Evolutionary conservation across 805 yeast species (phyloP), one percentile per base, ranked within the genome.

Genomic region (Isabelozyma rhagii): DNA sequence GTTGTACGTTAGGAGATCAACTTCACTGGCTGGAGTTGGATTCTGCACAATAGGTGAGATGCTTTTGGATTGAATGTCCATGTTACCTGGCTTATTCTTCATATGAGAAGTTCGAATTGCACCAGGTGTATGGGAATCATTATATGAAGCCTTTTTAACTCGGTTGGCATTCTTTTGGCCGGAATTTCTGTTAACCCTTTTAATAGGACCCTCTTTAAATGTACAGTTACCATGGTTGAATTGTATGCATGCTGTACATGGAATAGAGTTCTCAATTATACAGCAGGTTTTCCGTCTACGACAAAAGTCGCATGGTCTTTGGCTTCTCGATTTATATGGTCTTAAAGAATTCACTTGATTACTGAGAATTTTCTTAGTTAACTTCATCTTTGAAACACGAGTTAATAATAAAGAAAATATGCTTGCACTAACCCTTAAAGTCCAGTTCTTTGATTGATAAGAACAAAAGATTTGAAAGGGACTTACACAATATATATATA

Each of bases 291-390:
- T 68, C 27, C 72, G 52, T 44, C 59, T 62, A 28, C 72, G 59
- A 54, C 72, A 68, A 45, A 65, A 64, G 47, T 68, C 72, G 48
- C 72, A 68, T 7, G 72, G 72, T 41, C 72, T 52, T 47, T 66
- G 67, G 38, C 61, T 59, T 40, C 72, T 57, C 2, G 69, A 65
- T 42, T 67, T 68, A 53, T 68, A 68, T 10, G 70, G 68, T 46
- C 72, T 58, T 43, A 43, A 43, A 27, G 45, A 43, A 15, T 43
- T 43, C 5, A 43, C 45, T 43, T 43, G 45, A 43, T 7, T 43
- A 43, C 45, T 43, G 25, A 43, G 27, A 6, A 28, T 8, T 28
- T 28, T 27, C 21, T 43, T 43, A 15, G 34, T 43, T 43, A 28
- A 43, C 15, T 43, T 43, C 45, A 43, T 43, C 25, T 21, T 21